Base-by-base conservation (phyloP, 345 rosid species). In the Citrus trifoliata region DNA sequence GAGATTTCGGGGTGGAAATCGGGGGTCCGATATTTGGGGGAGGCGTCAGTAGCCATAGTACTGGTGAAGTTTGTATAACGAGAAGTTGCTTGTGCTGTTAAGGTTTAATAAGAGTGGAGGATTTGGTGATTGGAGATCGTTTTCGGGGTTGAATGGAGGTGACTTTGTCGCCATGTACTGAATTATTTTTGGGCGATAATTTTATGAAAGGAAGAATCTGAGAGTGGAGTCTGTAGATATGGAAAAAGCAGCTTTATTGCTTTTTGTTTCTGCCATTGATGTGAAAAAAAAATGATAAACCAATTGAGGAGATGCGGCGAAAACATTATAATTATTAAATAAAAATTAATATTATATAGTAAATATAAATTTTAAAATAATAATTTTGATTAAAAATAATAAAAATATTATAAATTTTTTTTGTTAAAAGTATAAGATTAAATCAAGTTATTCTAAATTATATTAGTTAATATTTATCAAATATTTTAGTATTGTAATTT, bases 31-130 rank as follows among this genome's bases (percentile, higher is more conserved):
- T 82, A 90, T 61, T 89, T 82, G n/a, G 94, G 74, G 18, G 95
- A 53, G 53, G 89, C 87, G 67, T 93, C 94, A 40, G 92, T 90
- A 14, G 95, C 85, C 91, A 85, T 88, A 16, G 19, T 16, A 2
- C 27, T 18, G 10, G n/a, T 9, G 69, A 22, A 55, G 74, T 56
- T 25, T 25, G 32, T 48, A 21, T 62, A 62, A 58, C 12, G 16
- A 6, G 18, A 40, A 30, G 22, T 33, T 64, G 30, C 40, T 66
- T 10, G 55, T 22, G 59, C 18, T 24, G 25, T n/a, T 71, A 25
- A 32, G 70, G 56, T 48, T 19, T 61, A 58, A 71, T 46, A 33
- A 64, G 37, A 64, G 80, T 14, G 77, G 67, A 69, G 38, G 67
- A 74, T 46, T 46, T 67, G 73, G 65, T 66, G 77, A 19, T 24